Base-by-base conservation (phyloP, 169 alveolate species). In the Besnoitia besnoiti region DNA sequence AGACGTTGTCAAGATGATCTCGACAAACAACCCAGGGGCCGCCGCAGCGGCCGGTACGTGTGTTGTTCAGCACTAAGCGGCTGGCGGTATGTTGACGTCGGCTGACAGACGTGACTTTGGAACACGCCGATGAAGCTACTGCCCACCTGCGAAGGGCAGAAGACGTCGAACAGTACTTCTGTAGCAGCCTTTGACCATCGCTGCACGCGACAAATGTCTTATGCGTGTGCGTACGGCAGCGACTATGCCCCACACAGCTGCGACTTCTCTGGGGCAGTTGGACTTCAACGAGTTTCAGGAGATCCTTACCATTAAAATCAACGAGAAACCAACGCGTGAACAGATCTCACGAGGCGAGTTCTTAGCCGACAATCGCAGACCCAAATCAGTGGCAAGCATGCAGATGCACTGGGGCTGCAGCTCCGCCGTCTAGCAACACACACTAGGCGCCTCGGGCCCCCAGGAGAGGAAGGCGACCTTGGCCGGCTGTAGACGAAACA, bases 201-300 rank as follows among this genome's bases (percentile, higher is more conserved):
- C 27, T 3, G 33, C 30, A 5, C 33, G 27, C 55, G 12, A 5
- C 30, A 10, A 21, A n/a, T 55, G 67, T 55, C 3, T 19, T n/a
- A 55, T 55, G 12, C 24, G 67, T 55, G 30, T 55, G 24, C 24
- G 67, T 46, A n/a, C 80, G n/a, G 80, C 80, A 19, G 93, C 93
- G 79, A 77, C 90, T 46, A 27, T 73, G 51, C 84, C 47, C 50
- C 67, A 67, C 5, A 77, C 90, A 27, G 67, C 82, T 3, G 62
- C 82, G 88, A 47, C 80, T 0, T 90, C 93, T 85, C 50, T 90
- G 85, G 90, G 90, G 14, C 93, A 90, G 49, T 77, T 89, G 84
- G 92, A 87, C 91, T 92, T 87, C 61, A 91, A 91, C 73, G 94
- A 85, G 89, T 91, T 91, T 50, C 49, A 67, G 67, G 94, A 82